phyloP scores from a whole-genome alignment of 768 basidiomycete genomes.

The Psilocybe cubensis region DNA sequence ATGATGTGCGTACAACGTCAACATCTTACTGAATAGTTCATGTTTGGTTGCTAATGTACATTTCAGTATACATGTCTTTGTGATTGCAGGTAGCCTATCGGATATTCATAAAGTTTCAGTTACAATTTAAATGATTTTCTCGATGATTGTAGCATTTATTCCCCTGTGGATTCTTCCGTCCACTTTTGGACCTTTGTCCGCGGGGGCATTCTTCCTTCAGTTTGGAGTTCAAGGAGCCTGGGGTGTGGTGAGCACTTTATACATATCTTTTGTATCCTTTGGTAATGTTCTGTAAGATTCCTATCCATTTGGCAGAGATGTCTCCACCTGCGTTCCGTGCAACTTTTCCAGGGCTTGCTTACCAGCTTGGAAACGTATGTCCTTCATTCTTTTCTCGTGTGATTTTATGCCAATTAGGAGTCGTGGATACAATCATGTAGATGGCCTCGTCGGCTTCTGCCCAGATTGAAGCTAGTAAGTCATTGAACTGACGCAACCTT shows the following conservation, averaged over 20 bases:
- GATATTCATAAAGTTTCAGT: not conserved
- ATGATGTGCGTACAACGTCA: constrained; percentile 51
- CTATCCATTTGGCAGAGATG: constrained; percentile 82
- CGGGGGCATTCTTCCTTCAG: constrained; percentile 87
- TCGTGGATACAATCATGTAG: constrained; percentile 23
- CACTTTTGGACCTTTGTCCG: constrained; percentile 68
- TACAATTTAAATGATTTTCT: not conserved
- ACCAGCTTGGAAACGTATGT: constrained; percentile 78
- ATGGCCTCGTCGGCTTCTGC: constrained; percentile 75
- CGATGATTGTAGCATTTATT: constrained; percentile 45
- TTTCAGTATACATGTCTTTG: constrained; percentile 53
- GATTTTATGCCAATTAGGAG: not conserved
- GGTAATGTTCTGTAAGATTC: constrained; percentile 39
- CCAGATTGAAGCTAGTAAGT: constrained; percentile 76
- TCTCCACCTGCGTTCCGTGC: constrained; percentile 90
- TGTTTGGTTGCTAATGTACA: not conserved
- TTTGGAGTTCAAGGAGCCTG: constrained; percentile 91
- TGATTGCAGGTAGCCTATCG: constrained; percentile 48
- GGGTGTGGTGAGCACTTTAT: constrained; percentile 72
- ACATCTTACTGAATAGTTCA: not conserved
- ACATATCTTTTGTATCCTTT: constrained; percentile 48
- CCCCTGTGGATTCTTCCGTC: constrained; percentile 85
- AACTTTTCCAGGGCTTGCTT: constrained; percentile 84
- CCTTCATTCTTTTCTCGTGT: not conserved
- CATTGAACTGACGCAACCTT: not conserved